These are phyloP conservation scores for Arabidopsis hybrid DNA, from an alignment of 441 rosid genomes.

Conservation along the genomic window DNA sequence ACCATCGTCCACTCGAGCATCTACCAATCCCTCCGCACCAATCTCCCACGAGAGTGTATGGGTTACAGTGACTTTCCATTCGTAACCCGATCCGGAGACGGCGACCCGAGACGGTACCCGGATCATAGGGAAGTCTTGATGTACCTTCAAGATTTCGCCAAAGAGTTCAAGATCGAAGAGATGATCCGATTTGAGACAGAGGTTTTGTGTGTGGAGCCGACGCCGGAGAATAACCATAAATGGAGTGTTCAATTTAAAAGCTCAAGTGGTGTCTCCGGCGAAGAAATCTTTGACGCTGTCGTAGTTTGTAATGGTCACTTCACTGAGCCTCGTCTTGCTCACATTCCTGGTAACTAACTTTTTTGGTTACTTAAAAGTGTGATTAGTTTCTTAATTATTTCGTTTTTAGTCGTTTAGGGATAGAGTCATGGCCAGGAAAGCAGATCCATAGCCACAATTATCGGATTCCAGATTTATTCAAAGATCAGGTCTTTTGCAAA, in stretches of 20 bases:
- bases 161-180: background rate
- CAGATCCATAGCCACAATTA: background rate
- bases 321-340: conserved; percentile 3
- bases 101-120: conserved; percentile 1
- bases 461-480: background rate
- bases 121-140: background rate
- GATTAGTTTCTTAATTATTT: background rate
- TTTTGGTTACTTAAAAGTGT: background rate
- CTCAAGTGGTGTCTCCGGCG: background rate
- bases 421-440: conserved; percentile 4
- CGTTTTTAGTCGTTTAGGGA: background rate
- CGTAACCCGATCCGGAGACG: background rate
- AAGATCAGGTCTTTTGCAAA: background rate
- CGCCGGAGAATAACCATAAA: background rate
- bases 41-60: background rate
- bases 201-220: background rate
- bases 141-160: background rate
- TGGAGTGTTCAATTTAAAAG: background rate
- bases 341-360: background rate
- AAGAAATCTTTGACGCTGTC: background rate
- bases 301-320: background rate
- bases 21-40: background rate
- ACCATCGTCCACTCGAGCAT: background rate
- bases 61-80: background rate
- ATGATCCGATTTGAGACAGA: background rate